Evolutionary conservation across 2,329 filamentous ascomycete species (phyloP).

Genomic region (Ophiostoma australiae): DNA sequence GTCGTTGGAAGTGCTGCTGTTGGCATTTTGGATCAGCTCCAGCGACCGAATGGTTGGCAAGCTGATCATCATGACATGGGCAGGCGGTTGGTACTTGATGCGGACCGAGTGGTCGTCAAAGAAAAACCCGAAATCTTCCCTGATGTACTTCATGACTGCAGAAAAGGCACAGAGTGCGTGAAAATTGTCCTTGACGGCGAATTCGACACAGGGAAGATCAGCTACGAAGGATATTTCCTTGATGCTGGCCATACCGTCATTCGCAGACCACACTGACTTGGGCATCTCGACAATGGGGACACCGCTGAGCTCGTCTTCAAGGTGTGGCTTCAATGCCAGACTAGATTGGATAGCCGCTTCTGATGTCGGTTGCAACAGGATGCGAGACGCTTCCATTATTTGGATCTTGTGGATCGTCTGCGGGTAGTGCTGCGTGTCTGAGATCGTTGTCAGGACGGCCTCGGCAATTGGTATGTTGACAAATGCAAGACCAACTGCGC

Average conservation of each 20-base stretch:
- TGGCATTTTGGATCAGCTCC: slow-evolving; percentile 84
- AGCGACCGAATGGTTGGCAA: slow-evolving; percentile 79
- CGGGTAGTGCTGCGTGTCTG: slow-evolving; percentile 87
- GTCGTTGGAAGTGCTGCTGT: slow-evolving; percentile 70
- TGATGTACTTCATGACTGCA: slow-evolving; percentile 75
- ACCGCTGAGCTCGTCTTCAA: slow-evolving; percentile 23
- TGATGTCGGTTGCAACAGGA: slow-evolving; percentile 68
- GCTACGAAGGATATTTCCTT: slow-evolving; percentile 72
- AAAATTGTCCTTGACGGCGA: slow-evolving; percentile 75
- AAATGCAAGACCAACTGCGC: slow-evolving; percentile 79
- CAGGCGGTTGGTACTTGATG: slow-evolving; percentile 80
- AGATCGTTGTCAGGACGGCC: slow-evolving; percentile 81
- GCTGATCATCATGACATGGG: slow-evolving; percentile 95
- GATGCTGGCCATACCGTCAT: slow-evolving; percentile 69
- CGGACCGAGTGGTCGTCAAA: slow-evolving; percentile 77
- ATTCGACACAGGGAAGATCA: slow-evolving; percentile 74
- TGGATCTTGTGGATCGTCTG: slow-evolving; percentile 81
- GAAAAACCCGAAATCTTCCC: slow-evolving; percentile 60
- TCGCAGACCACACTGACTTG: slow-evolving; percentile 72
- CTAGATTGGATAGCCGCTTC: slow-evolving; percentile 64
- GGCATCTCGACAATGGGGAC: slow-evolving; percentile 57
- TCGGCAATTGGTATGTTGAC: slow-evolving; percentile 82
- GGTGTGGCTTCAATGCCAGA: slow-evolving; percentile 37
- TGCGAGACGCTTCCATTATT: slow-evolving; percentile 72
- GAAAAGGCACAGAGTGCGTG: slow-evolving; percentile 81